Evolutionary conservation across 2,329 filamentous ascomycete species (phyloP).

Genomic region (Alternaria novae-zelandiae): DNA sequence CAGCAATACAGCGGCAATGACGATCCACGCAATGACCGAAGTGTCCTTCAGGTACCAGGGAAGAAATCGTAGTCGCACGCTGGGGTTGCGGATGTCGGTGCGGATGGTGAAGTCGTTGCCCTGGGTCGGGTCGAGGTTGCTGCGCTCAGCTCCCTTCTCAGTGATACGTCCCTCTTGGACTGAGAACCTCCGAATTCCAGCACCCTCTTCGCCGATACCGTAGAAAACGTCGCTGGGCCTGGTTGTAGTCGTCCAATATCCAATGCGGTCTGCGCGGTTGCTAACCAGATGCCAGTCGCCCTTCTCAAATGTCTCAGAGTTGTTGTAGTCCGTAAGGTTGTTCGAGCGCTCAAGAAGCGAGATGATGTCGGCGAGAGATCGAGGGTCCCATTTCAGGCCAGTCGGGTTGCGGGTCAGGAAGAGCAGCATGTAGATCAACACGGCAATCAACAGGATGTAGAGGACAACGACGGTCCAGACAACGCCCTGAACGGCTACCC

Average conservation of each 20-base stretch:
- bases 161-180: constrained; percentile 55
- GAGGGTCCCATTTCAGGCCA: constrained; percentile 83
- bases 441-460: constrained; percentile 71
- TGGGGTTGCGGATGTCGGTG: constrained; percentile 59
- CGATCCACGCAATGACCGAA: constrained; percentile 69
- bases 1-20: constrained; percentile 48
- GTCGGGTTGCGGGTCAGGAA: constrained; percentile 72
- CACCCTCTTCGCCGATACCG: constrained; percentile 72
- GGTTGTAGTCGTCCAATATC: constrained; percentile 80
- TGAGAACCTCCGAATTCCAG: constrained; percentile 59
- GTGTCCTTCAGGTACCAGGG: constrained; percentile 77
- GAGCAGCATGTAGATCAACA: constrained; percentile 64
- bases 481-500: constrained; percentile 78
- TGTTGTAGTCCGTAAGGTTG: constrained; percentile 73
- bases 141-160: constrained; percentile 51
- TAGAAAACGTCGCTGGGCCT: constrained; percentile 75
- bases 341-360: constrained; percentile 82
- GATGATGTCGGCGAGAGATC: constrained; percentile 81
- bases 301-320: constrained; percentile 67
- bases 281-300: constrained; percentile 61
- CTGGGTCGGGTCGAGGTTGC: constrained; percentile 14
- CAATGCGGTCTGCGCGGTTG: constrained; percentile 73
- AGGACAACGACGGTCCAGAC: constrained; percentile 79
- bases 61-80: constrained; percentile 69
- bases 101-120: constrained; percentile 53